phyloP scores from a whole-genome alignment of 306 rosid genomes.

The Trifolium repens region DNA sequence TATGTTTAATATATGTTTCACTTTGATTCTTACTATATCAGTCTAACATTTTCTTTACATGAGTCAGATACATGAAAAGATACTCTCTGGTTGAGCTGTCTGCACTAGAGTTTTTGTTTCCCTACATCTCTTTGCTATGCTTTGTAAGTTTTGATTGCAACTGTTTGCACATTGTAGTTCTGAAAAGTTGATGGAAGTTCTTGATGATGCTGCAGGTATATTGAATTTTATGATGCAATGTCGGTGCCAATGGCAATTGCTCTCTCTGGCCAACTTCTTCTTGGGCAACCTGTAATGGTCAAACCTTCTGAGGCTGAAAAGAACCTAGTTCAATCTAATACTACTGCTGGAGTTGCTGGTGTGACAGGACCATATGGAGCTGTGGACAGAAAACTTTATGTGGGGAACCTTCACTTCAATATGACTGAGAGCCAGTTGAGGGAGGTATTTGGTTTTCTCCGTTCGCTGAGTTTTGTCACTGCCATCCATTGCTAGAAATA shows the following conservation, averaged over 20 bases:
- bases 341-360: slow-evolving; percentile 67
- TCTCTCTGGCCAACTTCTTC: slow-evolving; percentile 90
- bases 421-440: slow-evolving; percentile 94
- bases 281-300: slow-evolving; percentile 99
- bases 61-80: slow-evolving; percentile 85
- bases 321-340: slow-evolving; percentile 90
- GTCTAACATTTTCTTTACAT: slow-evolving; percentile 71
- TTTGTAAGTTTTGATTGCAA: slow-evolving; percentile 71
- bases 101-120: slow-evolving; percentile 79
- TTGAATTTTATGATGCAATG: slow-evolving; percentile 97
- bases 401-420: slow-evolving; percentile 96
- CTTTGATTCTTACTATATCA: slow-evolving; percentile 42
- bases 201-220: slow-evolving; percentile 76
- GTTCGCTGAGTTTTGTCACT: slow-evolving; percentile 9
- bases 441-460: slow-evolving; percentile 65
- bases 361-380: slow-evolving; percentile 92
- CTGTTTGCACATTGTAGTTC: slow-evolving; percentile 37
- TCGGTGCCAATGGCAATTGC: slow-evolving; percentile 99
- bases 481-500: slow-evolving; percentile 8
- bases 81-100: slow-evolving; percentile 83
- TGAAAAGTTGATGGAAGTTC: slow-evolving; percentile 50
- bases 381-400: slow-evolving; percentile 92
- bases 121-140: slow-evolving; percentile 76
- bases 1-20: slow-evolving; percentile 38
- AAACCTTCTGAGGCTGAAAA: slow-evolving; percentile 99